Percentiles rank a stretch among this genome's conserved stretches.
phyloP scores from a whole-genome alignment of 768 basidiomycete genomes.

The Mycena crocata region DNA sequence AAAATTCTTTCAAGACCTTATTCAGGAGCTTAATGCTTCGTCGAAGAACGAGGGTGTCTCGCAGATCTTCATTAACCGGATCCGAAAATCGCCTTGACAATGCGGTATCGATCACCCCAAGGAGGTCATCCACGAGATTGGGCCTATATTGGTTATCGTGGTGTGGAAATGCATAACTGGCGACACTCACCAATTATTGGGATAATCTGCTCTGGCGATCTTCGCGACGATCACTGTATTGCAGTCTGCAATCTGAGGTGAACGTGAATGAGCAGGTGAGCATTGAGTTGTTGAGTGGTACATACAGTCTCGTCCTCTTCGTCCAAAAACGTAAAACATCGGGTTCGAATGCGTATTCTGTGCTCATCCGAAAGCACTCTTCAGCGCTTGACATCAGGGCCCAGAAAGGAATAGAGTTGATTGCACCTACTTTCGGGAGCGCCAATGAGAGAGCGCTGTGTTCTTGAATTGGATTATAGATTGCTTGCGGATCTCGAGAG shows the following conservation, averaged over 20 bases:
- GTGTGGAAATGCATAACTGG: not conserved
- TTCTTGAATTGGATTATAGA: conserved; percentile 94
- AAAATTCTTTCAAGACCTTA: conserved; percentile 75
- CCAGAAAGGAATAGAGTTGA: conserved; percentile 19
- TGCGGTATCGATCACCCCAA: conserved; percentile 64
- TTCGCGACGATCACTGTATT: conserved; percentile 82
- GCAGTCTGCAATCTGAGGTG: conserved; percentile 80
- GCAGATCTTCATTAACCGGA: conserved; percentile 53
- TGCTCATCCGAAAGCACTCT: conserved; percentile 81
- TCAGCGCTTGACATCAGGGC: conserved; percentile 23
- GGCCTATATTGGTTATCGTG: conserved; percentile 58
- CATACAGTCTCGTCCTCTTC: conserved; percentile 83
- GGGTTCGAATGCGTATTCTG: conserved; percentile 69
- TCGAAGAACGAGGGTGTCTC: conserved; percentile 62
- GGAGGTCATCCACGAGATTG: conserved; percentile 64
- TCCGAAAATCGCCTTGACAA: conserved; percentile 61
- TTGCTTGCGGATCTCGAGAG: conserved; percentile 77
- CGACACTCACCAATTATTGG: conserved; percentile 69
- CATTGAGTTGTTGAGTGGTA: conserved; percentile 16
- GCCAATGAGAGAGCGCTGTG: conserved; percentile 78
- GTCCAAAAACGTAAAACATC: conserved; percentile 75
- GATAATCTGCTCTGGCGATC: conserved; percentile 84
- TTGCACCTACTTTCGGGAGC: conserved; percentile 72
- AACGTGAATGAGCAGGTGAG: conserved; percentile 12
- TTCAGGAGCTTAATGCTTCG: conserved; percentile 75